phyloP scores from a whole-genome alignment of 176 grass and related monocot genomes.

The Lolium perenne region DNA sequence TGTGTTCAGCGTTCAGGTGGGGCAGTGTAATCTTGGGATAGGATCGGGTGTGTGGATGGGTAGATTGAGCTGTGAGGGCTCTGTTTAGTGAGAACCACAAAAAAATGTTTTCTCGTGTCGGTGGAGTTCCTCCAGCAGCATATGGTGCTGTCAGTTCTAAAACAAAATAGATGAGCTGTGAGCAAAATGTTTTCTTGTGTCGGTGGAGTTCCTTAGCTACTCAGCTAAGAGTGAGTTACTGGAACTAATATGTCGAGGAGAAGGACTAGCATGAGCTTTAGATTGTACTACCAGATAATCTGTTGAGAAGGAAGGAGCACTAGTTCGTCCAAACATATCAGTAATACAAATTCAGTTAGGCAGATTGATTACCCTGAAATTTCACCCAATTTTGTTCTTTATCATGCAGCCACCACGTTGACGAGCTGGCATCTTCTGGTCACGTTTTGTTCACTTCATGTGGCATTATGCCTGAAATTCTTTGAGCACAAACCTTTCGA shows the following conservation, averaged over 20 bases:
- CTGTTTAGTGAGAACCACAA: neutral
- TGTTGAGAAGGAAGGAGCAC: neutral
- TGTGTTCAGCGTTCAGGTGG: neutral
- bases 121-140: neutral
- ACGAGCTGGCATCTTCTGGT: constrained; percentile 99
- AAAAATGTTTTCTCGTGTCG: neutral
- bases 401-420: constrained; percentile 89
- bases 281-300: neutral
- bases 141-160: neutral
- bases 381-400: constrained; percentile 26
- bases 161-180: constrained; percentile 24
- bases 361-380: neutral
- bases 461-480: constrained; percentile 92
- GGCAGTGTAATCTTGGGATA: constrained; percentile 21
- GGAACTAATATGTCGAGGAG: neutral
- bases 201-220: neutral
- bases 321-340: constrained; percentile 12
- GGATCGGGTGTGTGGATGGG: neutral
- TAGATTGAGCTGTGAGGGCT: neutral
- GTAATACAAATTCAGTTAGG: neutral
- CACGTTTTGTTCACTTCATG: constrained; percentile 96
- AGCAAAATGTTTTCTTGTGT: neutral
- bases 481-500: constrained; percentile 99
- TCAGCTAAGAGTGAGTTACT: neutral
- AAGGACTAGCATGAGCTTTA: constrained; percentile 28